A percentile compares a stretch with the other conserved stretches of the same genome.
Evolutionary conservation across 1,284 basidiomycete genomes (phyloP).

Genomic region (Ganoderma sinense): DNA sequence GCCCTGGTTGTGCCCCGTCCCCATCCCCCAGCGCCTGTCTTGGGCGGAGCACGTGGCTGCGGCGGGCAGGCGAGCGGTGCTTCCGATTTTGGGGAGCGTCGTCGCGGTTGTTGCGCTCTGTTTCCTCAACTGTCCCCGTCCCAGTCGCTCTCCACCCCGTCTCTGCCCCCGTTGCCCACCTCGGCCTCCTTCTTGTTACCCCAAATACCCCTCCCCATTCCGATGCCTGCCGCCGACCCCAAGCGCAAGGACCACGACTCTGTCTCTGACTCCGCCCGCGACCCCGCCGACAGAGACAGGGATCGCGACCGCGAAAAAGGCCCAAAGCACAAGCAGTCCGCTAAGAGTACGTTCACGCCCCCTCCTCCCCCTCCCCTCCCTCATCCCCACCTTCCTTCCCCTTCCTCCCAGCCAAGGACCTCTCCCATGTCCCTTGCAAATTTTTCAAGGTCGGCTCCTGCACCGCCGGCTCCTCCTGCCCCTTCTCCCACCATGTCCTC

Average conservation of each 20-base stretch:
- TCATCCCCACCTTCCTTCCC: neutral
- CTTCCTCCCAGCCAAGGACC: conserved; percentile 72
- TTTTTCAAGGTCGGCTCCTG: conserved; percentile 96
- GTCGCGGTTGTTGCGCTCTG: neutral
- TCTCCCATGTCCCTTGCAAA: conserved; percentile 98
- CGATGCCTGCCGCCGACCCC: conserved; percentile 43
- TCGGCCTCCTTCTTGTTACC: neutral
- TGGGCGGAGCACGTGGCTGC: neutral
- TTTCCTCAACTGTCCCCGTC: neutral
- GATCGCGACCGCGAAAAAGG: conserved; percentile 44
- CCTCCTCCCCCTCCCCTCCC: neutral
- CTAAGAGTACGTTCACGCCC: conserved; percentile 44
- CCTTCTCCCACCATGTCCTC: conserved; percentile 83
- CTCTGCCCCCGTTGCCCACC: conserved; percentile 2
- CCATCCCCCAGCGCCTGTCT: no score
- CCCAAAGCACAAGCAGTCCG: conserved; percentile 43
- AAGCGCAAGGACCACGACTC: conserved; percentile 40
- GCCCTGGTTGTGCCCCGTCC: no score
- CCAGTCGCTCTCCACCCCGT: conserved; percentile 5
- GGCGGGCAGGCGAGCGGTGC: neutral
- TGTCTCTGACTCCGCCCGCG: conserved; percentile 36
- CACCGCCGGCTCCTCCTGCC: conserved; percentile 94
- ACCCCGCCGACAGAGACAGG: conserved; percentile 43
- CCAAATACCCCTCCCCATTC: conserved; percentile 13
- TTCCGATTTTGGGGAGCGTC: conserved; percentile 1